Evolutionary conservation across 768 basidiomycete genomes (phyloP), one percentile per base, ranked within the genome.

Genomic region (Leccinum aurantiacum): DNA sequence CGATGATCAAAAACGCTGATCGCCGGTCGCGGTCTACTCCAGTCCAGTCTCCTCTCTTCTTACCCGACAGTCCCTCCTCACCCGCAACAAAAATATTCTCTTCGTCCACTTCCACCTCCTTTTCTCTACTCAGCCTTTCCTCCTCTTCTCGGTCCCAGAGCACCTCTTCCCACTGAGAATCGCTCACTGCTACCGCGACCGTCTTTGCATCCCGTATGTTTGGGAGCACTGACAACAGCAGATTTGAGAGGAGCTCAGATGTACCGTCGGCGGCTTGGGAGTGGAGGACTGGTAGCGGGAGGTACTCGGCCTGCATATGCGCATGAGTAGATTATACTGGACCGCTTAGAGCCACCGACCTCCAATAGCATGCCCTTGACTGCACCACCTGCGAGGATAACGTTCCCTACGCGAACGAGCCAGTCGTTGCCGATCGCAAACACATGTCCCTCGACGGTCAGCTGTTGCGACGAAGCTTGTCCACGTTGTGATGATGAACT

Each of bases 321-420:
- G 33, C 11, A 31, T 55, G 33, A 66, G 56, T 41, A 57, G 63
- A 48, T 4, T 22, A 33, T 7, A 4, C 17, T 57, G 35, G 54
- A 57, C 54, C 37, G 58, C 51, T 19, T 19, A 5, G 35, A 46
- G 31, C 19, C 29, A 62, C 74, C 60, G 60, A 90, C 91, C 84
- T 93, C 91, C 27, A 93, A 77, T 44, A 93, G 78, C 88, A 93
- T 90, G n/a, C 91, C 91, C 67, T 86, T 90, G 4, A 89, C 79
- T 6, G 83, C 84, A 33, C 90, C 90, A 22, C 90, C 89, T 22
- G 88, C 83, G 19, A 91, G 76, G 47, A 84, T 80, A 38, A 93
- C 90, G 71, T 90, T 90, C 9, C 91, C 91, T 35, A 86, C 84
- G 15, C 91, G 81, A 9, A 93, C 87, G 17, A 92, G 74, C 89